Evolutionary conservation across 176 grass and related monocot species (phyloP).

Genomic region (Pontederia paniculata): DNA sequence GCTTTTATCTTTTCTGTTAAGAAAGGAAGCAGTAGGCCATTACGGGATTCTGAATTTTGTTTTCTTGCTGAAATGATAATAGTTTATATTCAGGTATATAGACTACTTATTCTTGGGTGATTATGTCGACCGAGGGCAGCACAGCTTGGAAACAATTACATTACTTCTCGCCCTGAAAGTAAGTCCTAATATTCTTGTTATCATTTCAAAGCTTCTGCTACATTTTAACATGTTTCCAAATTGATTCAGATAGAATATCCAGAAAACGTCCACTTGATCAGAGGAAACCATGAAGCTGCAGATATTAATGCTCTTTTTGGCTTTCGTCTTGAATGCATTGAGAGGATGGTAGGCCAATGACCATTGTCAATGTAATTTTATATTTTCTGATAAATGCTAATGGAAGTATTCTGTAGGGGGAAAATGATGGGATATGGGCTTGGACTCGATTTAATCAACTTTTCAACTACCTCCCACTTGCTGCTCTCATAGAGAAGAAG

Average conservation of each 20-base stretch:
- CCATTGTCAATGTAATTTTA: not conserved
- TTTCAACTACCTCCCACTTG: conserved; percentile 94
- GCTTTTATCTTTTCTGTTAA: no score
- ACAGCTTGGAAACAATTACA: conserved; percentile 95
- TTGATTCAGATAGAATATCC: conserved; percentile 90
- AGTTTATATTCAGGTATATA: conserved; percentile 55
- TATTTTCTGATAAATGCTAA: conserved; percentile 13
- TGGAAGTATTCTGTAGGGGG: conserved; percentile 48
- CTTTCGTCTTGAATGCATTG: conserved; percentile 93
- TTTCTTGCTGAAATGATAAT: no score
- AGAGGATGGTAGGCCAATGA: conserved; percentile 74
- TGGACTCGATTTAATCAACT: conserved; percentile 97
- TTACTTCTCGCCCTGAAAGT: conserved; percentile 55
- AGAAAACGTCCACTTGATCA: conserved; percentile 81
- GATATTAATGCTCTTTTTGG: conserved; percentile 99
- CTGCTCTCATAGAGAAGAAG: conserved; percentile 98
- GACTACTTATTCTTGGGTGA: conserved; percentile 99
- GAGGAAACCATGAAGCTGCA: conserved; percentile 99
- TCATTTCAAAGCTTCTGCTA: no score
- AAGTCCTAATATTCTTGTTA: no score
- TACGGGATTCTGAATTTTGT: not conserved
- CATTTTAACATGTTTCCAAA: not conserved
- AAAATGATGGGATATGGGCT: conserved; percentile 96
- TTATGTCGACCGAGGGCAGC: conserved; percentile 98
- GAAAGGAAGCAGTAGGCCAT: not conserved